phyloP scores from a whole-genome alignment of 2,329 filamentous ascomycete genomes.

The Diaporthe sp. region DNA sequence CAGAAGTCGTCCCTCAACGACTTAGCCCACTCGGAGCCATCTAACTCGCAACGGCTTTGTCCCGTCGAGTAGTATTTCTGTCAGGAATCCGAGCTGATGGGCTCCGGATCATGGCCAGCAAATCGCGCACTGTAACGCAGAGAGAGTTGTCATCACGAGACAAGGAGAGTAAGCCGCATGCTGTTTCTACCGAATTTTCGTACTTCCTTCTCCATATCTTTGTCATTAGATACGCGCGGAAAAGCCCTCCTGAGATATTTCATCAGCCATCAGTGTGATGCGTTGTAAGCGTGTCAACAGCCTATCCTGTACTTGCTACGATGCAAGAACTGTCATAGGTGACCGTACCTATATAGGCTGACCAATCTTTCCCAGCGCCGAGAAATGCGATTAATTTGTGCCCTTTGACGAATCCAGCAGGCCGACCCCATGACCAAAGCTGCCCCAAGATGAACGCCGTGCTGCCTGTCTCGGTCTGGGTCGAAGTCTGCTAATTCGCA shows the following conservation, averaged over 20 bases:
- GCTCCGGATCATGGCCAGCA: neutral
- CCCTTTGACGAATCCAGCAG: neutral
- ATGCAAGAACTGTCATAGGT: neutral
- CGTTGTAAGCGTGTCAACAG: no score
- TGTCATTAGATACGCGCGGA: no score
- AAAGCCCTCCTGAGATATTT: no score
- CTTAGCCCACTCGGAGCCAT: no score
- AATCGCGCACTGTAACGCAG: neutral
- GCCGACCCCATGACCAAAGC: neutral
- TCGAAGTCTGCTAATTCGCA: constrained; percentile 62
- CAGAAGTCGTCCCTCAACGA: no score
- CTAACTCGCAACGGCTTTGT: no score
- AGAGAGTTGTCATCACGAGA: no score
- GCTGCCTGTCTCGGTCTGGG: constrained; percentile 4
- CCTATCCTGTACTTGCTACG: neutral
- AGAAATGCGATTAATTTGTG: neutral
- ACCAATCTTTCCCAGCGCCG: neutral
- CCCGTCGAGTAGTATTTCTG: no score
- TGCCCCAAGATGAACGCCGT: constrained; percentile 22
- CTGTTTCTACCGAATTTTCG: neutral
- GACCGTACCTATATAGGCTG: neutral
- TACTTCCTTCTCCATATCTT: neutral
- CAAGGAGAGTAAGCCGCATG: neutral
- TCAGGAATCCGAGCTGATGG: neutral
- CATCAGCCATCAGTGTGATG: no score